Evolutionary conservation across 768 basidiomycete genomes (phyloP).

Genomic region (Phanerochaete sordida): DNA sequence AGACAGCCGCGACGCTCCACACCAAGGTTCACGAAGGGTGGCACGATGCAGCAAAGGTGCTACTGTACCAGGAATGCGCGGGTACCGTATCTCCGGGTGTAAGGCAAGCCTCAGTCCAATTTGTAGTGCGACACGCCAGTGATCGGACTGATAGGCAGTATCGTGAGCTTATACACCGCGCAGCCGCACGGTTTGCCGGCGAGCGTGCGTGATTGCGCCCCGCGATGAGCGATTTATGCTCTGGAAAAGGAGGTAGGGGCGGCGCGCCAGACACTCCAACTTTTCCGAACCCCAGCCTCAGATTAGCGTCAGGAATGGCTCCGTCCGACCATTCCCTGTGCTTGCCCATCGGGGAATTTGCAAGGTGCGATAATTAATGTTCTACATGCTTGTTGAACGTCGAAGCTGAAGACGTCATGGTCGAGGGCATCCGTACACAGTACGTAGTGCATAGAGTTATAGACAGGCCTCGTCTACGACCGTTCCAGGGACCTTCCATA

Average conservation of each 20-base stretch:
- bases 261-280: neutral
- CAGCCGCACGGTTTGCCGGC: neutral
- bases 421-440: neutral
- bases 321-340: neutral
- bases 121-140: neutral
- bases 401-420: neutral
- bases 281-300: too few species aligned
- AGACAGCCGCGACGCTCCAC: neutral
- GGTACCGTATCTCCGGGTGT: neutral
- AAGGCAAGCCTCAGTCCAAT: neutral
- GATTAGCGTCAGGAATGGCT: neutral
- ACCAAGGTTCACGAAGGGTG: neutral
- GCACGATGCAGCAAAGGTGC: neutral
- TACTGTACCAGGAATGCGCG: neutral
- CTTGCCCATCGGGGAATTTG: too few species aligned
- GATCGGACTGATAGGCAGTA: neutral
- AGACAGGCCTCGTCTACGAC: neutral
- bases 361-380: too few species aligned
- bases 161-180: neutral
- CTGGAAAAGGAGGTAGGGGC: neutral
- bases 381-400: too few species aligned
- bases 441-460: neutral
- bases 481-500: neutral
- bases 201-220: neutral
- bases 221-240: neutral